Conservation (phyloP, 148 eudicot species). For the Cornus suecica region DNA sequence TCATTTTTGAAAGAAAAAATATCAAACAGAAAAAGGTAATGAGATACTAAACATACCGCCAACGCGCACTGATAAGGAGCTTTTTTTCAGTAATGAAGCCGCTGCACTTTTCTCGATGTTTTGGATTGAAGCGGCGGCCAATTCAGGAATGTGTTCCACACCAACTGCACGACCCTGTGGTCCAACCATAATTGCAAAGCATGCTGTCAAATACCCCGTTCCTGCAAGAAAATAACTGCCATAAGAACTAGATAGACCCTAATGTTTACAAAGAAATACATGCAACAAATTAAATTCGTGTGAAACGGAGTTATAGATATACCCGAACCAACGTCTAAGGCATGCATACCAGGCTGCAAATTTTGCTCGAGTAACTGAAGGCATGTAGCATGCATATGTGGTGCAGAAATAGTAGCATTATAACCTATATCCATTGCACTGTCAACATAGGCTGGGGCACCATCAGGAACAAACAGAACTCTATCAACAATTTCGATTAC, state of each 20-base stretch:
- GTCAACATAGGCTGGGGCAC: constrained; percentile 69
- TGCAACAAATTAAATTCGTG: background rate
- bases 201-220: constrained; percentile 75
- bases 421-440: constrained; percentile 87
- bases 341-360: constrained; percentile 94
- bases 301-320: constrained; percentile 3
- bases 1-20: constrained; percentile 19
- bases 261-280: background rate
- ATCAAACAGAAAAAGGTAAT: no score
- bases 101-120: constrained; percentile 80
- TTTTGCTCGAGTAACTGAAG: constrained; percentile 73
- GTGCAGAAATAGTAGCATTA: constrained; percentile 97
- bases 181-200: constrained; percentile 93
- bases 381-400: constrained; percentile 98
- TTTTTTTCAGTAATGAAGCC: constrained; percentile 67
- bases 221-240: background rate
- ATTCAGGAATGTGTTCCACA: constrained; percentile 89
- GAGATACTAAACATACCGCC: constrained; percentile 52
- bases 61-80: constrained; percentile 65
- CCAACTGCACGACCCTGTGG: constrained; percentile 86
- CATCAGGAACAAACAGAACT: constrained; percentile 86
- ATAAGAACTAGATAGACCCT: no score
- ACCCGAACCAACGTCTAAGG: constrained; percentile 98
- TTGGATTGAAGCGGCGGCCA: constrained; percentile 56
- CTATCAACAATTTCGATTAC: constrained; percentile 90